phyloP scores from a whole-genome alignment of 495 filamentous ascomycete species.

The Penicillium lividum region DNA sequence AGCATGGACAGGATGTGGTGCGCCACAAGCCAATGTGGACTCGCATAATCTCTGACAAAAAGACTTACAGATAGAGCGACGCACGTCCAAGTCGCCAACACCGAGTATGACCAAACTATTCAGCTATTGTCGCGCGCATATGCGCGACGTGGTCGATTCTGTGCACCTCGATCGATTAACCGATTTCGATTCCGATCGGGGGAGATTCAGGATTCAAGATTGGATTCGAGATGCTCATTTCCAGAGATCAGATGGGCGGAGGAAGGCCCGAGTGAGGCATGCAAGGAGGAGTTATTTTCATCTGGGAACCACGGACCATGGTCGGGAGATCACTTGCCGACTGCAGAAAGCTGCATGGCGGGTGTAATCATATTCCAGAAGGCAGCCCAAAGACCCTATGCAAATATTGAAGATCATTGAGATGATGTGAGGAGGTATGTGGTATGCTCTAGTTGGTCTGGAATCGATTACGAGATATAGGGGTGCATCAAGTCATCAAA shows the following conservation, averaged over 20 bases:
- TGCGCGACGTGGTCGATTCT: neutral
- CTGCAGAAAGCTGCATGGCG: slow-evolving; percentile 9
- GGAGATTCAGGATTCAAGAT: neutral
- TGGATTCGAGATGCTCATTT: neutral
- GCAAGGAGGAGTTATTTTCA: slow-evolving; percentile 3
- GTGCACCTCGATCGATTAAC: neutral
- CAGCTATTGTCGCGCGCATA: neutral
- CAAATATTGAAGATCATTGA: neutral
- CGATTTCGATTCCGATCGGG: neutral
- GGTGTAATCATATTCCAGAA: slow-evolving; percentile 2
- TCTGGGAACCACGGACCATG: no score
- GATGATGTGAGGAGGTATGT: neutral
- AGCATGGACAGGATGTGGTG: neutral
- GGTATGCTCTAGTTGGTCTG: neutral
- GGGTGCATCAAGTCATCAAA: neutral
- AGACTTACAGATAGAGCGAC: neutral
- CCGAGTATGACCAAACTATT: neutral
- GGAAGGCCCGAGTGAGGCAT: neutral
- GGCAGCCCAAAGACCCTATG: neutral
- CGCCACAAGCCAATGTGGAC: neutral
- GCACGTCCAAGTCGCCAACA: neutral
- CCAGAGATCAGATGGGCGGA: neutral
- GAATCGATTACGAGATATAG: slow-evolving; percentile 2
- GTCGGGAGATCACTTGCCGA: slow-evolving; percentile 8
- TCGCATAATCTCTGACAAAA: neutral